Evolutionary conservation across 306 rosid genomes (phyloP).

Genomic region (Biancaea sappan): DNA sequence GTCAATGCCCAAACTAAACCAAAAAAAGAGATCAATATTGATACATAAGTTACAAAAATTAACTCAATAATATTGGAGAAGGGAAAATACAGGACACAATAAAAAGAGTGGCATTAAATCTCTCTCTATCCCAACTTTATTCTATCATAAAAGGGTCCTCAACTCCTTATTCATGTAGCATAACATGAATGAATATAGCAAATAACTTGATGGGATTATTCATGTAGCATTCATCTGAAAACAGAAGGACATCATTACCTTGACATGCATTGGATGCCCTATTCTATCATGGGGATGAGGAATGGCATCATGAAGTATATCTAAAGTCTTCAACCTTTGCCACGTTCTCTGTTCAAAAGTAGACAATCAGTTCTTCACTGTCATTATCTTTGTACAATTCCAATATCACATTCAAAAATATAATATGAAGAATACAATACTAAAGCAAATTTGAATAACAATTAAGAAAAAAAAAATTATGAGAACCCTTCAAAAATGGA

Average conservation of each 20-base stretch:
- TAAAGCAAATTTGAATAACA: neutral
- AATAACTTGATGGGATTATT: neutral
- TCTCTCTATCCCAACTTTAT: slow-evolving; percentile 8
- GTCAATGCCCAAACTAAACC: slow-evolving; percentile 24
- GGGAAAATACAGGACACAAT: neutral
- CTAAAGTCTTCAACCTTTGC: slow-evolving; percentile 63
- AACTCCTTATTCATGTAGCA: slow-evolving; percentile 14
- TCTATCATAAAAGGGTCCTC: slow-evolving; percentile 14
- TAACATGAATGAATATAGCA: slow-evolving; percentile 15
- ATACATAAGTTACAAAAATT: neutral
- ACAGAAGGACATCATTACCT: slow-evolving; percentile 46
- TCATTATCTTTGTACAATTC: neutral
- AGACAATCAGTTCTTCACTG: slow-evolving; percentile 31
- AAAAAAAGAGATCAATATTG: slow-evolving; percentile 13
- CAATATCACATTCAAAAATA: slow-evolving; percentile 21
- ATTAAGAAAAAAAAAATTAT: neutral
- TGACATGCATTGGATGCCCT: slow-evolving; percentile 82
- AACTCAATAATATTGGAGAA: slow-evolving; percentile 14
- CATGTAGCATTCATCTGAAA: slow-evolving; percentile 9
- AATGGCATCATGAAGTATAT: slow-evolving; percentile 72
- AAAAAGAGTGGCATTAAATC: slow-evolving; percentile 2
- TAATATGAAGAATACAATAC: neutral
- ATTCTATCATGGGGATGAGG: slow-evolving; percentile 65
- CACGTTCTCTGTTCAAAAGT: slow-evolving; percentile 64
- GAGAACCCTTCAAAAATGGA: slow-evolving; percentile 11